Evolutionary conservation across 768 basidiomycete species (phyloP), one percentile per base, ranked within the genome.

Genomic region (Mycena sanguinolenta): DNA sequence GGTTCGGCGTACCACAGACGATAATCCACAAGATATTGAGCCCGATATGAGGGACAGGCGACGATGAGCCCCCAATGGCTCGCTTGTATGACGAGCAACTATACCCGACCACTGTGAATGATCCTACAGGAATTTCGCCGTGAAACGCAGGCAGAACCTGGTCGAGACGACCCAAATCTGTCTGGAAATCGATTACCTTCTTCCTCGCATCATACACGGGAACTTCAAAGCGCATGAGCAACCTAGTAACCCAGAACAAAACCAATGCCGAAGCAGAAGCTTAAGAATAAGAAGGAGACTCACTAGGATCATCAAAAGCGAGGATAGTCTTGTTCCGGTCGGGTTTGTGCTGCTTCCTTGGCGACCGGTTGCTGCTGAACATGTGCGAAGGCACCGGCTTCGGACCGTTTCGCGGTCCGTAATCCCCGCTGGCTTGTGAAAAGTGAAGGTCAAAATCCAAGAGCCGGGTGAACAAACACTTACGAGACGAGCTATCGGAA

Each of bases 151-250:
- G 63, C 4, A 65, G 19, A n/a, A 55, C 30, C 7, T 65, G 6
- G 1, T 12, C 42, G 3, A 65, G 54, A 0, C 63, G 17, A 9
- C 21, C 23, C 0, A 65, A 19, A 17, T 65, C 63, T 2, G 42
- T 13, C 5, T 57, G n/a, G 13, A n/a, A 65, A 14, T 65, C 9
- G 12, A 65, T 25, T 5, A 46, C 54, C 0, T n/a, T 46, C 13
- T 55, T 55, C 2, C 63, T 38, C 0, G 54, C 63, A 28, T 65
- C 63, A n/a, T 65, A 65, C 0, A 65, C 30, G 2, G 63, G 63
- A 2, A 65, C 63, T n/a, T n/a, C n/a, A n/a, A n/a, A n/a, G n/a
- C n/a, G n/a, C n/a, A n/a, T n/a, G n/a, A n/a, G n/a, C n/a, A 55
- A 25, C 8, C 17, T n/a, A n/a, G n/a, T n/a, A n/a, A n/a, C n/a